A percentile compares a stretch with the other conserved stretches of the same genome.
Conservation (phyloP, 1,284 basidiomycete genomes). For the Paramarasmius palmivorus region DNA sequence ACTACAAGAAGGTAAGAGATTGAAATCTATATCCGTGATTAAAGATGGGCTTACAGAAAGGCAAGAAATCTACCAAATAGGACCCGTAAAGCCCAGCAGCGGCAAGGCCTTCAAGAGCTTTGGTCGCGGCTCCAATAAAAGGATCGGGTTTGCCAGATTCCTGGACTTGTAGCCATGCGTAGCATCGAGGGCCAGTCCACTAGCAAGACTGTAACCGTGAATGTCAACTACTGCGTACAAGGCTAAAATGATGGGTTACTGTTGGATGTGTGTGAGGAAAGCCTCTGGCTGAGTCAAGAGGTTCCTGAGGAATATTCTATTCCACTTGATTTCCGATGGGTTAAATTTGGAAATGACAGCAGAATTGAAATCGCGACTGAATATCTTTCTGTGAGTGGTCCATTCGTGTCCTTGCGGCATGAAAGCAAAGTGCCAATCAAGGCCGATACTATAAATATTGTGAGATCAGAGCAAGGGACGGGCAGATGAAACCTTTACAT, state of each 20-base stretch:
- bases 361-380: conserved; percentile 31
- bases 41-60: conserved; percentile 9
- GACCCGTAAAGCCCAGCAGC: conserved; percentile 22
- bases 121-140: conserved; percentile 22
- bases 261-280: conserved; percentile 35
- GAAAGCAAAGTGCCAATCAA: conserved; percentile 38
- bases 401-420: conserved; percentile 40
- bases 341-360: conserved; percentile 26
- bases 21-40: not conserved
- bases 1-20: conserved; percentile 4
- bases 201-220: conserved; percentile 15
- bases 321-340: conserved; percentile 32
- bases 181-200: conserved; percentile 17
- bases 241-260: conserved; percentile 24
- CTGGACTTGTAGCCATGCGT: conserved; percentile 23
- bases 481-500: conserved; percentile 15
- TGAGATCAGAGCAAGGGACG: not conserved
- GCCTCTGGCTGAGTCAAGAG: conserved; percentile 31
- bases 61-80: conserved; percentile 20
- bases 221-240: not conserved
- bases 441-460: conserved; percentile 32
- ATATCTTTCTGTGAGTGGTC: conserved; percentile 37
- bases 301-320: conserved; percentile 30
- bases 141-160: conserved; percentile 25
- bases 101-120: conserved; percentile 21